Percentiles rank a stretch among this genome's conserved stretches.
Conservation (phyloP, 2,329 filamentous ascomycete species). For the Fusarium floridanum region DNA sequence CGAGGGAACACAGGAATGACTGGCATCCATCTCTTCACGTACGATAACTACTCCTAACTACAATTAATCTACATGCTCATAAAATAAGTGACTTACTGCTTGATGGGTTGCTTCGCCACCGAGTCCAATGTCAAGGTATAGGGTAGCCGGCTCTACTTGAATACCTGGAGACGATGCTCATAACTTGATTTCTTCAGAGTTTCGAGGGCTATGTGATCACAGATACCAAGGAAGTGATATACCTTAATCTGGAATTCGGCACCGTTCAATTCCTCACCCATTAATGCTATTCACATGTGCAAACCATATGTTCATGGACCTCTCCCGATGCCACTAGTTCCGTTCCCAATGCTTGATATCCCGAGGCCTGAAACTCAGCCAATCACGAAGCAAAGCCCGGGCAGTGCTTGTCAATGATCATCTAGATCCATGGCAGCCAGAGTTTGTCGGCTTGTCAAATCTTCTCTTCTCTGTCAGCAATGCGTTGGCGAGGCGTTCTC, state of each 20-base stretch:
- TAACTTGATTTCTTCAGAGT: background rate
- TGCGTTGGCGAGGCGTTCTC: constrained; percentile 4
- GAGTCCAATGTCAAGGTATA: background rate
- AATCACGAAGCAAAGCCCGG: background rate
- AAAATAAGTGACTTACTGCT: background rate
- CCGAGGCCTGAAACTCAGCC: background rate
- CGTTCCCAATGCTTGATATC: background rate
- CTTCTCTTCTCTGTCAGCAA: background rate
- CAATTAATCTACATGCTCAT: background rate
- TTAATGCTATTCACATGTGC: background rate
- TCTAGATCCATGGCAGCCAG: background rate
- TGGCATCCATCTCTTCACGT: background rate
- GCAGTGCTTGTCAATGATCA: background rate
- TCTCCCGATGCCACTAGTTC: background rate
- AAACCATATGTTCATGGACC: background rate
- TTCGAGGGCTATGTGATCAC: background rate
- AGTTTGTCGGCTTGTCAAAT: background rate
- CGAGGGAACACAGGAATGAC: background rate
- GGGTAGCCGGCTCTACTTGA: background rate
- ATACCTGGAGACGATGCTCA: background rate
- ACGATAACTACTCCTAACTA: background rate
- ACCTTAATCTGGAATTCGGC: background rate
- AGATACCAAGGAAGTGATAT: background rate
- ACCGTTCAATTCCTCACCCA: background rate
- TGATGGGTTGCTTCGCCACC: background rate